Evolutionary conservation across 495 filamentous ascomycete species (phyloP), one percentile per base, ranked within the genome.

Genomic region (Daldinia concentrica): DNA sequence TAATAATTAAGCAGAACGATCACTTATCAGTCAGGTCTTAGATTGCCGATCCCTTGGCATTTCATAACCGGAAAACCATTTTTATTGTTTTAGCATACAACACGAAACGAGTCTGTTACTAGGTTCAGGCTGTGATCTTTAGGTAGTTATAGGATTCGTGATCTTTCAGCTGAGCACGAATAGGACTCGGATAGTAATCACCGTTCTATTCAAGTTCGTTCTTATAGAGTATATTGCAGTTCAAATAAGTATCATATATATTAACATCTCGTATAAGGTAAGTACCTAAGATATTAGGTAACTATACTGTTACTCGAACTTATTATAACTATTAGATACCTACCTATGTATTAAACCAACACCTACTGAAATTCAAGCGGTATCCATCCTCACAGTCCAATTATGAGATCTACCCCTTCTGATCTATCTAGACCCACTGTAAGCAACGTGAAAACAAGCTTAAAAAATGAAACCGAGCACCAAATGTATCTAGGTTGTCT

Each of bases 31-130:
- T 63, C 50, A 63, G 17, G 43, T 52, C 52, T 24, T 50, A 66
- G 65, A 66, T 69, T 66, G 62, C 51, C 56, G 57, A 73, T 68
- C 61, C 30, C 58, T 54, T 65, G 55, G 61, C 63, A 65, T 69
- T 34, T 17, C 41, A 62, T 68, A 58, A 54, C 22, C 60, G 56
- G 56, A 63, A 64, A 64, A 64, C 48, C 70, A 26, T 62, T 41
- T 58, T 52, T 39, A 62, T 62, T 63, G 65, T 69, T 69, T 69
- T 65, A 54, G 37, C 41, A 12, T 66, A 5, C 12, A 30, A 62
- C 36, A 43, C 65, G 65, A 73, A 73, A 73, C 70, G 52, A 65
- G 51, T 34, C 32, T 17, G 30, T 37, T 37, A 19, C 55, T 58
- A 11, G 55, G 32, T 58, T 58, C 9, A 39, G 12, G 12, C 32